These are phyloP conservation scores for Hyaloscypha bicolor DNA, from an alignment of 495 filamentous ascomycete species.

Conservation along the genomic window DNA sequence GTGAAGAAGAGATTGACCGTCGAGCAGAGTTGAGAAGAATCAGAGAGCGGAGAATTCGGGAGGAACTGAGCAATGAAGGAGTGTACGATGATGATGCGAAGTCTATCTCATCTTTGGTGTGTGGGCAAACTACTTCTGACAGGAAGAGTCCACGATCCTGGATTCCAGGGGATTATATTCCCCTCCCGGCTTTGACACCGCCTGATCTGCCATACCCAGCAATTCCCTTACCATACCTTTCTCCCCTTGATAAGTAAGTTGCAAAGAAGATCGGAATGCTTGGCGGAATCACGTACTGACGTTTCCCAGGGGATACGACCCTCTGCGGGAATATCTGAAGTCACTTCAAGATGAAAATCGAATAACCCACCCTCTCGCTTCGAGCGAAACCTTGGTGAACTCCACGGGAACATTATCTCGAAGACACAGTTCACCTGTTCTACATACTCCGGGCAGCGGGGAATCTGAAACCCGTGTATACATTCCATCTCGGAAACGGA, in stretches of 20 bases:
- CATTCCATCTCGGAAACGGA: conserved; percentile 18
- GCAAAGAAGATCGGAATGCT: neutral
- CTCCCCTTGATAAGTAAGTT: conserved; percentile 12
- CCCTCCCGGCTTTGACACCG: conserved; percentile 11
- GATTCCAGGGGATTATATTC: conserved; percentile 7
- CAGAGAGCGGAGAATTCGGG: conserved; percentile 53
- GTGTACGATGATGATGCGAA: conserved; percentile 35
- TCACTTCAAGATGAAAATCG: neutral
- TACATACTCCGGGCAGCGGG: neutral
- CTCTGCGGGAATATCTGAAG: neutral
- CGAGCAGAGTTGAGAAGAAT: conserved; percentile 53
- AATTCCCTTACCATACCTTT: neutral
- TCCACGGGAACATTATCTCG: conserved; percentile 15
- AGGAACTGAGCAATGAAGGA: conserved; percentile 46
- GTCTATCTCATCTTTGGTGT: conserved; percentile 22
- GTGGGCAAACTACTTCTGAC: conserved; percentile 1
- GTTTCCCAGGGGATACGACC: conserved; percentile 13
- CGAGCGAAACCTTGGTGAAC: conserved; percentile 6
- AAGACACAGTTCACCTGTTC: conserved; percentile 26
- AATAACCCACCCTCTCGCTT: neutral
- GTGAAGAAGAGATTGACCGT: conserved; percentile 50
- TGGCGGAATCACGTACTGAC: neutral
- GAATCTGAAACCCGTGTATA: neutral
- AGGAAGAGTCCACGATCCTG: conserved; percentile 6
- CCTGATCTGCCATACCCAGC: conserved; percentile 10